Conservation (phyloP, 345 rosid genomes). For the Arabis hirsuta region DNA sequence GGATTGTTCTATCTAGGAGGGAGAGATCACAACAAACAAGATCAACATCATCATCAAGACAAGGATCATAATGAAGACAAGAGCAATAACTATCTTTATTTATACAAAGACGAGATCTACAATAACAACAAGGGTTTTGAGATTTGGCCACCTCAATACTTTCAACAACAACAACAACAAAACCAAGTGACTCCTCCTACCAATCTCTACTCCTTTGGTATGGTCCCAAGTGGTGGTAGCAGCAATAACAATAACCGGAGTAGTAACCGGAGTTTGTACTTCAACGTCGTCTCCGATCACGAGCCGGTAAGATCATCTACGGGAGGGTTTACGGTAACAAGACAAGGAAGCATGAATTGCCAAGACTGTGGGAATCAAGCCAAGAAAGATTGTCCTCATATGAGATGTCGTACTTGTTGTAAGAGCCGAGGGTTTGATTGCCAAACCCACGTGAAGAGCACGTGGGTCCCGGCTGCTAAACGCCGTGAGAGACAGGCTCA, state of each 20-base stretch:
- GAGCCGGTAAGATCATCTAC: conserved; percentile 57
- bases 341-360: conserved; percentile 80
- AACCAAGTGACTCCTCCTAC: conserved; percentile 45
- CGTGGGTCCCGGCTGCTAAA: conserved; percentile 97
- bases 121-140: conserved; percentile 69
- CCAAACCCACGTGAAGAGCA: conserved; percentile 90
- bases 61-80: conserved; percentile 48
- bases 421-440: conserved; percentile 98
- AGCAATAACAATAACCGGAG: conserved; percentile 37
- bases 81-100: conserved; percentile 64
- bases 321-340: conserved; percentile 60
- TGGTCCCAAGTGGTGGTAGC: conserved; percentile 53
- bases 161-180: conserved; percentile 51
- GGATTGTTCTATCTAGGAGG: conserved; percentile 89
- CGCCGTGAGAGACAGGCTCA: conserved; percentile 92
- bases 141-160: conserved; percentile 77
- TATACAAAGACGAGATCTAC: conserved; percentile 73
- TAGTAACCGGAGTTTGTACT: conserved; percentile 43
- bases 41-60: conserved; percentile 51
- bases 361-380: conserved; percentile 99
- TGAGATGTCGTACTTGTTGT: conserved; percentile 97
- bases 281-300: conserved; percentile 48
- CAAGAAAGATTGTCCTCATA: conserved; percentile 79
- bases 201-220: conserved; percentile 60
- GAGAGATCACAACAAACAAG: conserved; percentile 51